phyloP scores from a whole-genome alignment of 768 basidiomycete genomes.

The Termitomyces sp. region DNA sequence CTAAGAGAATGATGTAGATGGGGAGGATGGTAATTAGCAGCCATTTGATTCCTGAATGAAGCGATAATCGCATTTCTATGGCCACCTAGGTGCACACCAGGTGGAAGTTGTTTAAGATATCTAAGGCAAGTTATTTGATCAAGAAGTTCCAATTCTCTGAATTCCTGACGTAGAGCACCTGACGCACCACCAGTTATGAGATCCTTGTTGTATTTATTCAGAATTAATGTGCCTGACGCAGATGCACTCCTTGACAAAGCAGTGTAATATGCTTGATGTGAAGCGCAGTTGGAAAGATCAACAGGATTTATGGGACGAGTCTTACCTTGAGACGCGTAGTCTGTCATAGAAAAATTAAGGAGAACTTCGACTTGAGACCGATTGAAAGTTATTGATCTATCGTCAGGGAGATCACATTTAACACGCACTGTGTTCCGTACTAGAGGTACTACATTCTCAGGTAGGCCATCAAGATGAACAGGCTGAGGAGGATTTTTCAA shows the following conservation, averaged over 20 bases:
- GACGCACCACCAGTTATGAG: no score
- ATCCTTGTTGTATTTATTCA: no score
- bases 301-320: constrained; percentile 21
- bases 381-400: not conserved
- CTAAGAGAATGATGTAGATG: no score
- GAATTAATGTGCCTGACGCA: constrained; percentile 13
- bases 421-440: not conserved
- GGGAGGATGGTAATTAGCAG: no score
- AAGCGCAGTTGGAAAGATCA: constrained; percentile 2
- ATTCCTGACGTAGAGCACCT: no score
- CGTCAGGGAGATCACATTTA: not conserved
- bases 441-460: constrained; percentile 6
- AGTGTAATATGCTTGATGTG: constrained; percentile 25
- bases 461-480: constrained; percentile 1
- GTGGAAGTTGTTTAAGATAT: no score
- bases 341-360: constrained; percentile 19
- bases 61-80: no score
- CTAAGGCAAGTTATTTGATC: no score
- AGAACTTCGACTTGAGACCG: not conserved
- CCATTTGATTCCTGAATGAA: no score
- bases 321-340: constrained; percentile 24
- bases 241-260: constrained; percentile 24
- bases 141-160: no score
- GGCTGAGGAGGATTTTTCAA: not conserved
- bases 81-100: no score